Conservation (phyloP, 805 yeast species). For the Candida patagonica region DNA sequence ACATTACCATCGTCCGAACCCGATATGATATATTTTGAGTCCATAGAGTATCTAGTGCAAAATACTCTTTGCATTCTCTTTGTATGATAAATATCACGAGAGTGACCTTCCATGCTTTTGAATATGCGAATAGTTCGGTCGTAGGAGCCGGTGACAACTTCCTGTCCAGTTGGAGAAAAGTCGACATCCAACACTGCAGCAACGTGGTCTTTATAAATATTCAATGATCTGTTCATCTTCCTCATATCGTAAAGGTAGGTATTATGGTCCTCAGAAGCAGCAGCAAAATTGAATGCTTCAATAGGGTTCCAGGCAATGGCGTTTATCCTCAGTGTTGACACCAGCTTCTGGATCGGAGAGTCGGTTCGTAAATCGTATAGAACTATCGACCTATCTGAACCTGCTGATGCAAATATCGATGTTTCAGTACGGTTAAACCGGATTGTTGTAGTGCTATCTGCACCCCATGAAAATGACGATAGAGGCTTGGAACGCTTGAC, state of each 20-base stretch:
- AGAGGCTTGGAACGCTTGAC: conserved; percentile 66
- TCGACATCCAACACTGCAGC: conserved; percentile 93
- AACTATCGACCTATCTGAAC: conserved; percentile 83
- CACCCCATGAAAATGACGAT: conserved; percentile 87
- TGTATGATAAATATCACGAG: conserved; percentile 92
- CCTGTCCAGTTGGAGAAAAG: conserved; percentile 95
- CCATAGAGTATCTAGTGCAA: conserved; percentile 77
- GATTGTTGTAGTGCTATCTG: conserved; percentile 77
- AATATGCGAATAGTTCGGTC: conserved; percentile 86
- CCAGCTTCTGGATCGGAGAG: conserved; percentile 85
- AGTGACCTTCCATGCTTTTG: conserved; percentile 73
- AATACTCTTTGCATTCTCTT: conserved; percentile 96
- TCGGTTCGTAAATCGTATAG: conserved; percentile 85
- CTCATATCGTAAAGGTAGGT: conserved; percentile 95
- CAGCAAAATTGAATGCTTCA: conserved; percentile 90
- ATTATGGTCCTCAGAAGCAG: conserved; percentile 92
- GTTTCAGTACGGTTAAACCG: conserved; percentile 87
- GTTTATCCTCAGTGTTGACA: conserved; percentile 74
- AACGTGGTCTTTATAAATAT: conserved; percentile 90
- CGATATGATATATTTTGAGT: conserved; percentile 72
- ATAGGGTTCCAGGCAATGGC: conserved; percentile 94
- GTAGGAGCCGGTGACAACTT: conserved; percentile 88
- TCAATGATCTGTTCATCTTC: conserved; percentile 68
- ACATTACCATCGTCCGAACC: conserved; percentile 97
- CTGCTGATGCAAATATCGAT: conserved; percentile 77